A percentile compares a stretch with the other conserved stretches of the same genome.
These are phyloP conservation scores for Russula abietina DNA, from an alignment of 768 basidiomycete genomes.

Conservation along the genomic window DNA sequence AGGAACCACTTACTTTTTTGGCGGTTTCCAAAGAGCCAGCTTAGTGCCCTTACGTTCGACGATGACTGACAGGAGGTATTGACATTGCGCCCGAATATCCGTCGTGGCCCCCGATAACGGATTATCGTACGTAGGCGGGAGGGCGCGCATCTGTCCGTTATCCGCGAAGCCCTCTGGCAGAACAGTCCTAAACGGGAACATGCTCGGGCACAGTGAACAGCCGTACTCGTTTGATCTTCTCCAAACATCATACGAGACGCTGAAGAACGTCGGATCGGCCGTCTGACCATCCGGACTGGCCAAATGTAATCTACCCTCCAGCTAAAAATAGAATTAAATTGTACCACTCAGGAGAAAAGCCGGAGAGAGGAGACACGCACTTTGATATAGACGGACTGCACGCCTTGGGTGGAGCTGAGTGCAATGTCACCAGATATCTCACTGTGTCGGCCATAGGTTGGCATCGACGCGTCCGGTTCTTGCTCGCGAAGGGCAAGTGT, in stretches of 20 bases:
- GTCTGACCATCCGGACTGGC: constrained; percentile 18
- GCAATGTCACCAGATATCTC: constrained; percentile 40
- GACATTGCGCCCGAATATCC: constrained; percentile 32
- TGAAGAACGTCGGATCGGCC: constrained; percentile 16
- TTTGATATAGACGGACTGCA: constrained; percentile 42
- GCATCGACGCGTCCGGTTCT: constrained; percentile 35
- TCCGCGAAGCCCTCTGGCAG: constrained; percentile 17
- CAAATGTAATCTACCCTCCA: constrained; percentile 26
- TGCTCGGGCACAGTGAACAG: constrained; percentile 30
- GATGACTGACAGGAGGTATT: constrained; percentile 43
- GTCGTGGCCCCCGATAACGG: constrained; percentile 33
- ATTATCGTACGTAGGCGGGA: constrained; percentile 45
- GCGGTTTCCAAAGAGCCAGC: constrained; percentile 41
- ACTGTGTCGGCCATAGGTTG: constrained; percentile 42
- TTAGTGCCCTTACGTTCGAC: constrained; percentile 36
- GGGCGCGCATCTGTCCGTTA: constrained; percentile 15
- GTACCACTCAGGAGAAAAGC: background rate
- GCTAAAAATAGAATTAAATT: constrained; percentile 4
- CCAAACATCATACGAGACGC: constrained; percentile 21
- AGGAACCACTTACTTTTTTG: constrained; percentile 37
- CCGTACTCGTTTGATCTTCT: background rate
- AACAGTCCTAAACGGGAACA: constrained; percentile 38
- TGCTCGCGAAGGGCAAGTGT: constrained; percentile 45
- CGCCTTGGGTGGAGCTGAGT: constrained; percentile 36
- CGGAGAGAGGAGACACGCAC: constrained; percentile 28